Base-by-base conservation (phyloP, 352 stramenopile genomes). In the Phytophthora sp. region DNA sequence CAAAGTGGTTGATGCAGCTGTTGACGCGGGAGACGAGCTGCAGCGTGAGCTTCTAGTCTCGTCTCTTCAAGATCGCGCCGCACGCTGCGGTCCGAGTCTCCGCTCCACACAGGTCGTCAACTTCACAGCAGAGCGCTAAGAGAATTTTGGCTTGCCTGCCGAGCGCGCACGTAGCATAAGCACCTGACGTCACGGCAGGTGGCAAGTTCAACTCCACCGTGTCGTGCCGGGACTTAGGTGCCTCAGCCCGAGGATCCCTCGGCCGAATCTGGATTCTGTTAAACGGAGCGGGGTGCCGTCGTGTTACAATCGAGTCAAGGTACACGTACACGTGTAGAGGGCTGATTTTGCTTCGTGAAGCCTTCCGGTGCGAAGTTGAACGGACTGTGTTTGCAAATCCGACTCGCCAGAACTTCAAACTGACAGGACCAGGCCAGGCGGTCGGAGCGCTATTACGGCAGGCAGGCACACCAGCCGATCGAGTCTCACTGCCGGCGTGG, bases 1-100 rank as follows among this genome's bases (percentile, higher is more conserved):
- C 32, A 23, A 24, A 62, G 59, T 30, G 28, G 24, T 42, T 50
- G 6, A 20, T 62, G 52, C 59, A 64, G 52, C 53, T 69, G 52
- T 59, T 49, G 52, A 58, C 43, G 26, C 49, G 17, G 18, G 48
- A 58, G 46, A 17, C 26, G 38, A 20, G 17, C 56, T 21, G 58
- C 48, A 37, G 48, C 21, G 56, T 51, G 55, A 57, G 56, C n/a
- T n/a, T n/a, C 58, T 45, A 31, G 59, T 21, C 51, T 69, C 37
- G 53, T 64, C 35, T 69, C 54, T 69, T 62, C 34, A 66, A 54
- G 57, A 66, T 66, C 48, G 18, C 42, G n/a, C 21, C n/a, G n/a
- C n/a, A n/a, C n/a, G n/a, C n/a, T n/a, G n/a, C n/a, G n/a, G n/a
- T n/a, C n/a, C n/a, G n/a, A n/a, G n/a, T n/a, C n/a, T n/a, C n/a